Percentiles rank a stretch among this genome's conserved stretches.
Evolutionary conservation across 148 eudicot species (phyloP).

Genomic region (Persicaria maculosa): DNA sequence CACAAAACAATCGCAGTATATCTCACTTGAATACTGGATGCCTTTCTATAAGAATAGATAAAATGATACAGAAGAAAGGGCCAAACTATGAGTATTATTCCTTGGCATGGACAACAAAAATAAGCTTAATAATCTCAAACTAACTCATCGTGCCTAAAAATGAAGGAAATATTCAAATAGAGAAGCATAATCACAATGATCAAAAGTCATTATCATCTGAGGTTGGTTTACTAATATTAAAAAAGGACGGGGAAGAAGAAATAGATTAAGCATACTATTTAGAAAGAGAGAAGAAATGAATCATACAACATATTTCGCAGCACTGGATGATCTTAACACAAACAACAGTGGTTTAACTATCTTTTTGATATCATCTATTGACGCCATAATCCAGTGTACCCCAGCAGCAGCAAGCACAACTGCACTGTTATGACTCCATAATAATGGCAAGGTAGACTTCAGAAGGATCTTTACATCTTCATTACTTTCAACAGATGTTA

Average conservation of each 20-base stretch:
- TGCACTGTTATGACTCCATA: conserved; percentile 98
- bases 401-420: conserved; percentile 98
- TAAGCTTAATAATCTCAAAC: not conserved
- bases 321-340: conserved; percentile 72
- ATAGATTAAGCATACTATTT: not conserved
- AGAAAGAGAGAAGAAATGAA: conserved; percentile 6
- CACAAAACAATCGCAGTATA: not conserved
- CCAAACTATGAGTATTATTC: not conserved
- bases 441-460: conserved; percentile 83
- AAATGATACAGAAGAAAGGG: not conserved
- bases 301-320: conserved; percentile 85
- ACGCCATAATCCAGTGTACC: conserved; percentile 98
- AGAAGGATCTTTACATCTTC: conserved; percentile 82
- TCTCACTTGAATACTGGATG: not conserved
- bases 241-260: not conserved
- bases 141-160: not conserved
- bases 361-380: conserved; percentile 59
- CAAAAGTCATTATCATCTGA: not conserved
- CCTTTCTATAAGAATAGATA: not conserved
- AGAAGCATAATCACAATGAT: not conserved
- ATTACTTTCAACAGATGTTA: conserved; percentile 62
- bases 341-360: conserved; percentile 89
- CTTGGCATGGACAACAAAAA: not conserved
- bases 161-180: not conserved
- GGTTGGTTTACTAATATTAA: not conserved